These are phyloP conservation scores for Niveomyces coronatus DNA, from an alignment of 2,329 filamentous ascomycete species.

Conservation along the genomic window DNA sequence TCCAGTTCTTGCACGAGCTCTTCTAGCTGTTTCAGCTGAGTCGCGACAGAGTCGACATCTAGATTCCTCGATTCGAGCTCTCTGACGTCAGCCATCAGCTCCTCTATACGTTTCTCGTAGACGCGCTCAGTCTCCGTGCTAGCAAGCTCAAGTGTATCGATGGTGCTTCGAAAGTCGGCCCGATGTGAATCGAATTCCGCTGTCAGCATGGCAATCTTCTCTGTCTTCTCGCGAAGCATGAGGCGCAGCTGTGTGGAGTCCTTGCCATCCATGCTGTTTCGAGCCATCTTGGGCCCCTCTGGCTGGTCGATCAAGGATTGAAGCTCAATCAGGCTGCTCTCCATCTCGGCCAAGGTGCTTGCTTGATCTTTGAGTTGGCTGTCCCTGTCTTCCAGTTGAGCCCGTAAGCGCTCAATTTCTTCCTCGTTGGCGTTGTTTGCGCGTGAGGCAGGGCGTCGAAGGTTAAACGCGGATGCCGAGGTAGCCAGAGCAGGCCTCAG, in stretches of 20 bases:
- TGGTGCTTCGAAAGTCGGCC: conserved; percentile 92
- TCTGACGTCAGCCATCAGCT: conserved; percentile 70
- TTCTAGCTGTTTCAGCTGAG: conserved; percentile 88
- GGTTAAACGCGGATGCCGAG: conserved; percentile 43
- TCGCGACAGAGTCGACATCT: conserved; percentile 84
- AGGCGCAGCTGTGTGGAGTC: conserved; percentile 69
- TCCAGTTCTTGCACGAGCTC: conserved; percentile 95
- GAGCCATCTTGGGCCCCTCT: conserved; percentile 30
- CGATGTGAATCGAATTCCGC: conserved; percentile 90
- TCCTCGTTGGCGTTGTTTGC: conserved; percentile 50
- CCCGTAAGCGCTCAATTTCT: conserved; percentile 62
- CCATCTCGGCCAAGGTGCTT: conserved; percentile 76
- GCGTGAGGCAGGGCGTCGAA: conserved; percentile 42
- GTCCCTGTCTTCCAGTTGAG: conserved; percentile 73
- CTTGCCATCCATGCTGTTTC: conserved; percentile 50
- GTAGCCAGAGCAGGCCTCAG: conserved; percentile 44
- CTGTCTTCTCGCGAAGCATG: conserved; percentile 88
- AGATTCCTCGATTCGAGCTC: conserved; percentile 74
- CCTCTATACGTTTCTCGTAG: conserved; percentile 87
- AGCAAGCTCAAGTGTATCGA: conserved; percentile 91
- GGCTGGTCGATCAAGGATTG: conserved; percentile 54
- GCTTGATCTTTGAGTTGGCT: conserved; percentile 83
- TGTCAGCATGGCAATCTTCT: conserved; percentile 87
- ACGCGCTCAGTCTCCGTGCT: conserved; percentile 92
- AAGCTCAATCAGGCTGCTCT: conserved; percentile 73